Conservation (phyloP, 371 early-diverging fungal species). For the Mortierella sp. region DNA sequence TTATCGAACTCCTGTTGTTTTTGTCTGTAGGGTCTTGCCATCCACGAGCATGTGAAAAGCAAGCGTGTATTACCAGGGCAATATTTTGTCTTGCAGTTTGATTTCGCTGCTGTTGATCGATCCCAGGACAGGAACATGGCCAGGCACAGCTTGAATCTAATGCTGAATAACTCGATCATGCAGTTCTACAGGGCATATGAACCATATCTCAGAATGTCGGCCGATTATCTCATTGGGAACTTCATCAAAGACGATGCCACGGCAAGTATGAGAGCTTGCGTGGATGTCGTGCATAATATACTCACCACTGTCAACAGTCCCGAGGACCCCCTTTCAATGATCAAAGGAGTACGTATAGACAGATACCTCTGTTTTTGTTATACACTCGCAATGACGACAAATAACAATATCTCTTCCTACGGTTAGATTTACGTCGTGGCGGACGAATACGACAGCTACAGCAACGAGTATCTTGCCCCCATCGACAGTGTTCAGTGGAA, state of each 20-base stretch:
- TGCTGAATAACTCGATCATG: slow-evolving; percentile 37
- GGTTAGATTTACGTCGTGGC: slow-evolving; percentile 49
- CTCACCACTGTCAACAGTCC: slow-evolving; percentile 12
- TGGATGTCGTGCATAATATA: slow-evolving; percentile 18
- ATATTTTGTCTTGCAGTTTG: slow-evolving; percentile 39
- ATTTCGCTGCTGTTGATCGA: slow-evolving; percentile 31
- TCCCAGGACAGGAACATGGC: slow-evolving; percentile 11
- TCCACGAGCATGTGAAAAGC: slow-evolving; percentile 35
- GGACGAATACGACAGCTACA: slow-evolving; percentile 50
- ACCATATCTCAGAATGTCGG: slow-evolving; percentile 33
- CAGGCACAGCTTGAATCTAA: slow-evolving; percentile 17
- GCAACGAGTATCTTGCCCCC: slow-evolving; percentile 31
- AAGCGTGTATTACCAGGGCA: slow-evolving; percentile 13
- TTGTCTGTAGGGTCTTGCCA: slow-evolving; percentile 35
- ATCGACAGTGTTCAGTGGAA: slow-evolving; percentile 21
- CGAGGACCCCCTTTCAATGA: slow-evolving; percentile 40
- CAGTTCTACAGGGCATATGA: slow-evolving; percentile 31
- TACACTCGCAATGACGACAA: neutral
- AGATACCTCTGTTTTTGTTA: neutral
- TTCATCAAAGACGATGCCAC: slow-evolving; percentile 19
- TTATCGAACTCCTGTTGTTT: slow-evolving; percentile 8
- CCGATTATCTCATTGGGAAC: slow-evolving; percentile 23
- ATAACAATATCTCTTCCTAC: slow-evolving; percentile 9
- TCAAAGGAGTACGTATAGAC: slow-evolving; percentile 31
- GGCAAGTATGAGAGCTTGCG: slow-evolving; percentile 24